Conservation (phyloP, 257 asterid species). For the Gentiana straminea region DNA sequence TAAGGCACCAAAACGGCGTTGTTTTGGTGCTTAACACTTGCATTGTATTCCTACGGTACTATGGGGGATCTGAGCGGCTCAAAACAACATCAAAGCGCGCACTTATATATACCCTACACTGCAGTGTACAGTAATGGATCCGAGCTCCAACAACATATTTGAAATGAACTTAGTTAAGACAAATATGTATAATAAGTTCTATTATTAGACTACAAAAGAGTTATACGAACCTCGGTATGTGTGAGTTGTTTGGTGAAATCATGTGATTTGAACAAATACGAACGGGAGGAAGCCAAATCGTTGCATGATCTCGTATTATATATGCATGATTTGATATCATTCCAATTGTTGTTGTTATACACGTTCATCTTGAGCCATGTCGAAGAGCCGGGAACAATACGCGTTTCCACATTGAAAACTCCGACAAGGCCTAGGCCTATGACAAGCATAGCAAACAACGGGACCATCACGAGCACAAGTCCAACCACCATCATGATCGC, state of each 20-base stretch:
- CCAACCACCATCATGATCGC: constrained; percentile 12
- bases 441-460: constrained; percentile 16
- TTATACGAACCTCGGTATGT: constrained; percentile 16
- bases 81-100: too few relatives aligned
- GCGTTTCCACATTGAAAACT: constrained; percentile 17
- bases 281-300: constrained; percentile 14
- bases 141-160: too few relatives aligned
- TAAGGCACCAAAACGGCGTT: too few relatives aligned
- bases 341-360: constrained; percentile 15
- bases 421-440: constrained; percentile 30
- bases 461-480: constrained; percentile 14
- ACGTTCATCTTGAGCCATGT: constrained; percentile 24
- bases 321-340: constrained; percentile 26
- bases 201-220: neutral
- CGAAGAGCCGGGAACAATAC: constrained; percentile 23
- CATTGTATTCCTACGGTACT: too few relatives aligned
- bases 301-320: constrained; percentile 19
- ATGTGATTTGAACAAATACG: constrained; percentile 13
- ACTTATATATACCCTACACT: too few relatives aligned
- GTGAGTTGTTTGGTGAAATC: constrained; percentile 16
- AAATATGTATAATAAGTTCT: too few relatives aligned
- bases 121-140: too few relatives aligned
- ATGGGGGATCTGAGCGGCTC: too few relatives aligned
- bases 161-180: neutral
- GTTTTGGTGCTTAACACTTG: too few relatives aligned